These are phyloP conservation scores for Pseudozyma sp. DNA, from an alignment of 1,284 basidiomycete genomes.

Conservation along the genomic window DNA sequence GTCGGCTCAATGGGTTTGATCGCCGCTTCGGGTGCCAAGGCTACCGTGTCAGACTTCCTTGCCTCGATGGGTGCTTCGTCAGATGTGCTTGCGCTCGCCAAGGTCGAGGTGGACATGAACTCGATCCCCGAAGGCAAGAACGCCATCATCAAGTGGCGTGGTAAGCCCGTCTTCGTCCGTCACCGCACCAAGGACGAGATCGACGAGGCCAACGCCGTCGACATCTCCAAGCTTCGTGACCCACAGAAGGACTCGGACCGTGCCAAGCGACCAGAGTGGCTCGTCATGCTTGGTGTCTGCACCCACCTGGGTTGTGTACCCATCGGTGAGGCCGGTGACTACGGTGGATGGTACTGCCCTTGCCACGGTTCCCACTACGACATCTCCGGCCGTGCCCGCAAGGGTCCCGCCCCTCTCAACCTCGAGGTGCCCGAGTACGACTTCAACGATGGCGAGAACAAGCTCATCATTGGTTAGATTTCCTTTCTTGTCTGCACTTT, in stretches of 20 bases:
- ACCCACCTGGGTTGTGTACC: conserved; percentile 99
- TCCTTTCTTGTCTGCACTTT: background rate
- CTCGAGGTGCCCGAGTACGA: conserved; percentile 78
- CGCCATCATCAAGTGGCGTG: conserved; percentile 79
- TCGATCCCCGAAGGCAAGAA: conserved; percentile 94
- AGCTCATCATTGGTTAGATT: conserved; percentile 86
- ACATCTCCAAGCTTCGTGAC: conserved; percentile 90
- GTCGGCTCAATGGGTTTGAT: conserved; percentile 94
- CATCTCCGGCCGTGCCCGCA: conserved; percentile 93
- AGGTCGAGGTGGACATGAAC: conserved; percentile 93
- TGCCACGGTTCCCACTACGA: conserved; percentile 98
- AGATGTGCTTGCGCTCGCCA: conserved; percentile 96
- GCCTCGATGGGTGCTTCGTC: conserved; percentile 96
- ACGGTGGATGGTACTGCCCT: conserved; percentile 76
- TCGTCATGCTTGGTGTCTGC: conserved; percentile 77
- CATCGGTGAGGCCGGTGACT: conserved; percentile 94
- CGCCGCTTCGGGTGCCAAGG: conserved; percentile 92
- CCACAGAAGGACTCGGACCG: conserved; percentile 90
- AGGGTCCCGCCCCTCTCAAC: conserved; percentile 86
- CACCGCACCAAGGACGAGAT: conserved; percentile 94
- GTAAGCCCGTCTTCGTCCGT: conserved; percentile 99
- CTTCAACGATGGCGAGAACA: conserved; percentile 69
- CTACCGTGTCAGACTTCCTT: conserved; percentile 92
- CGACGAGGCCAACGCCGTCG: conserved; percentile 85
- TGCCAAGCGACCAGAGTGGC: conserved; percentile 95